Base-by-base conservation (phyloP, 2,329 filamentous ascomycete genomes). In the Trichoderma hamatum region DNA sequence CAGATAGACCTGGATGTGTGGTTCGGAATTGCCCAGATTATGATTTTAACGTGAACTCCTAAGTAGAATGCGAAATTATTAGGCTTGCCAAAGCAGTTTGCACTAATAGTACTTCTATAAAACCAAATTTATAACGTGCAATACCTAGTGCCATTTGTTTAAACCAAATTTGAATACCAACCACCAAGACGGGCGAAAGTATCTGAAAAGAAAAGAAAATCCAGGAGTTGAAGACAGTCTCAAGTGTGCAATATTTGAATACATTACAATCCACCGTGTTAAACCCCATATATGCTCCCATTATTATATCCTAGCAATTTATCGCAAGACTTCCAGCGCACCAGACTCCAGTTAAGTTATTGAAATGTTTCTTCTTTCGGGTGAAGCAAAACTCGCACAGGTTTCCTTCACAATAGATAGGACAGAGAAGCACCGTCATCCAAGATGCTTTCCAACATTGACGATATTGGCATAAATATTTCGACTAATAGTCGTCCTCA, bases 401-500 rank as follows among this genome's bases (percentile, higher is more conserved):
- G 5, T 30, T n/a, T 19, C 9, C 52, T 11, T 55, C 52, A 7
- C 16, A n/a, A n/a, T 32, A 55, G 16, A 28, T n/a, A 36, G 19
- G 54, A 58, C 32, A 24, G 30, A 2, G 7, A 58, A 19, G 30
- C 30, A 36, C 5, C 19, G 34, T 5, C 21, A 28, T 59, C 21
- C 28, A 6, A 26, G 24, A 26, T 24, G n/a, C n/a, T 26, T 13
- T 60, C 21, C 26, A 28, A 63, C 72, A 82, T 51, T 26, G 83
- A 58, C 81, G 14, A 21, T 11, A 19, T 28, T 1, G 1, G 6
- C 28, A 39, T 19, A 43, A 43, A 9, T 4, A 49, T 49, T 30
- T 67, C 14, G 9, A 32, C 11, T 59, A 67, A 34, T 67, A 82
- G n/a, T 85, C 84, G 62, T 93, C 90, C 65, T 94, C 92, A 36